Evolutionary conservation across 1,284 basidiomycete species (phyloP).

Genomic region (Bjerkandera adusta): DNA sequence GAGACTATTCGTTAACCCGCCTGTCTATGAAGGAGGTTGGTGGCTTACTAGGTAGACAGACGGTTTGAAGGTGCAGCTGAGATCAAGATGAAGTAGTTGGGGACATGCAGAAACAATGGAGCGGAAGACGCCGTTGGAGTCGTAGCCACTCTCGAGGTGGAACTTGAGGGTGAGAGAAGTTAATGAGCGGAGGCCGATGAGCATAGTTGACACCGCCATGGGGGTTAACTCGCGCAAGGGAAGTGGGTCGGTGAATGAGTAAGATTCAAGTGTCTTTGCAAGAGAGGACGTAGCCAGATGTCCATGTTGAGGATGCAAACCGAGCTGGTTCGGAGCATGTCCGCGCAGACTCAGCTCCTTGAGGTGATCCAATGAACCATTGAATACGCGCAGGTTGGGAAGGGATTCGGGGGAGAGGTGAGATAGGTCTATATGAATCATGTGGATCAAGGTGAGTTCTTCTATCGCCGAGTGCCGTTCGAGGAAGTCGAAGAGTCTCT

Average conservation of each 20-base stretch:
- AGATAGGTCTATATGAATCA: conserved; percentile 49
- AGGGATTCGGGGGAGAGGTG: conserved; percentile 46
- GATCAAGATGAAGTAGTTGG: conserved; percentile 54
- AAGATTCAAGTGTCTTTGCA: conserved; percentile 34
- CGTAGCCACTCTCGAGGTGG: conserved; percentile 67
- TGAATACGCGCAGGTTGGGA: conserved; percentile 50
- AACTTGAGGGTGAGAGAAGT: conserved; percentile 60
- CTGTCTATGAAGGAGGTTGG: background rate
- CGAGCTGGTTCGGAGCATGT: conserved; percentile 8
- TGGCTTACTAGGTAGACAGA: conserved; percentile 64
- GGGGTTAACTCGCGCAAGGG: conserved; percentile 64
- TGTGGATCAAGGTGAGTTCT: conserved; percentile 47
- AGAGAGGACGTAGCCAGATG: conserved; percentile 36
- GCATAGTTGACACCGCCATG: conserved; percentile 51
- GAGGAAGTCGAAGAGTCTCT: conserved; percentile 67
- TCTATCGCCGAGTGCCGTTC: conserved; percentile 58
- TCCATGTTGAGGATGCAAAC: conserved; percentile 15
- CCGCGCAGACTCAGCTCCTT: conserved; percentile 34
- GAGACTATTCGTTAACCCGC: conserved; percentile 9
- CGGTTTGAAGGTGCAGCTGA: conserved; percentile 64
- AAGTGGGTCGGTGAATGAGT: conserved; percentile 63
- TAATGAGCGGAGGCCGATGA: conserved; percentile 52
- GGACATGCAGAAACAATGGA: conserved; percentile 64
- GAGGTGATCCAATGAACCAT: conserved; percentile 60
- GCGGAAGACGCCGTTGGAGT: conserved; percentile 64